Evolutionary conservation across 1,284 basidiomycete genomes (phyloP), one percentile per base, ranked within the genome.

Genomic region (Puccinia brachypodii): DNA sequence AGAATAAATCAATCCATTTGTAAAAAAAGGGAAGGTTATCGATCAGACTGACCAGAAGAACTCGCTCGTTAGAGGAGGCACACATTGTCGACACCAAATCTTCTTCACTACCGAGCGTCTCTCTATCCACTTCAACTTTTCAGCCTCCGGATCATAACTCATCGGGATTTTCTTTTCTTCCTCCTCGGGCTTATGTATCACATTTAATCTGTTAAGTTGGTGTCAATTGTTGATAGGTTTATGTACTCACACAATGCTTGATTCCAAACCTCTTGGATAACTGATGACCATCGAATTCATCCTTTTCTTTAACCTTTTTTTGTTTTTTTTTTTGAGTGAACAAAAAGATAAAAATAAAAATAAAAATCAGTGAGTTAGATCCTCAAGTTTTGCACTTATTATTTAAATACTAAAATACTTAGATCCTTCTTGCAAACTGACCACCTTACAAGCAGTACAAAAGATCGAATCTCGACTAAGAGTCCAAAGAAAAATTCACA

Each of bases 361-460:
- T n/a, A n/a, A n/a, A n/a, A n/a, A n/a, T n/a, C n/a, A n/a, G n/a
- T n/a, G n/a, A n/a, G n/a, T n/a, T n/a, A n/a, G n/a, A n/a, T n/a
- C n/a, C n/a, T n/a, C n/a, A n/a, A n/a, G n/a, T n/a, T n/a, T n/a
- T n/a, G n/a, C n/a, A n/a, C n/a, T n/a, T n/a, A n/a, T n/a, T n/a
- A n/a, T n/a, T n/a, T n/a, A n/a, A n/a, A n/a, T n/a, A n/a, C n/a
- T n/a, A n/a, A n/a, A n/a, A n/a, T n/a, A n/a, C n/a, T n/a, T n/a
- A n/a, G 85, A 85, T 40, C 83, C 82, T 8, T 83, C 84, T 60
- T 83, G 85, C 84, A 50, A 50, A 64, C 62, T 1, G 25, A 68
- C 64, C 38, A 13, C 28, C 38, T 68, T 68, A 36, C 64, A 68
- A 6, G 64, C 64, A 3, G 64, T 68, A n/a, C 64, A 68, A 14